Evolutionary conservation across 495 filamentous ascomycete species (phyloP), one percentile per base, ranked within the genome.

Genomic region (Trichoderma erinaceum): DNA sequence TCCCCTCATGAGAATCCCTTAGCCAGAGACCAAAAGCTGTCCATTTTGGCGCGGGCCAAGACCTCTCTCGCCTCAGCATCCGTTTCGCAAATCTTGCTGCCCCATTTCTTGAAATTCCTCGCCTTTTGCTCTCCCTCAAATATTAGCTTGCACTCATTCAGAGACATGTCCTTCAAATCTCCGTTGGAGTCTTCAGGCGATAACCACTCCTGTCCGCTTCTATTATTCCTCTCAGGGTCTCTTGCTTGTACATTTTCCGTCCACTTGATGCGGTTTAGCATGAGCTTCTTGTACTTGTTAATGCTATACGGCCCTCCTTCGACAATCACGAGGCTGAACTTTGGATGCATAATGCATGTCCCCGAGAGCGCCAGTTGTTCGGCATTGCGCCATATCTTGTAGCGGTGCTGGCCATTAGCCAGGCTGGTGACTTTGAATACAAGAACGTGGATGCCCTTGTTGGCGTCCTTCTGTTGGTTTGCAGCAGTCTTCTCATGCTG

Each of bases 211-310:
- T 85, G 83, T 73, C 89, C 85, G 52, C 84, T 77, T 69, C 88
- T 88, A 38, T 84, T 80, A 56, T 85, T 83, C 68, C 75, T 79
- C 21, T 87, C 83, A 3, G 56, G 56, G 35, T 44, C 63, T 64
- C 82, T 81, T 1, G 93, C 89, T 3, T 88, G 86, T 4, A 87
- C 84, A 68, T 96, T 93, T 75, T 98, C 94, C 3, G 88, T 90
- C 95, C 95, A 99, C 74, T 94, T 88, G 72, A 98, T 93, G 18
- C 95, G 92, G 68, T 96, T 88, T 25, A 94, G 79, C 91, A 98
- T 93, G 35, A 98, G 79, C 75, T 78, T 96, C 73, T 89, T 90
- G 81, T 96, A 98, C 65, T 86, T 85, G 41, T 84, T 86, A 76
- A 93, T 88, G 44, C 87, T 88, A 74, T 93, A 88, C 67, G 86